Percentiles rank a stretch among this genome's conserved stretches.
Conservation (phyloP, 805 yeast species). For the Yarrowia deformans region DNA sequence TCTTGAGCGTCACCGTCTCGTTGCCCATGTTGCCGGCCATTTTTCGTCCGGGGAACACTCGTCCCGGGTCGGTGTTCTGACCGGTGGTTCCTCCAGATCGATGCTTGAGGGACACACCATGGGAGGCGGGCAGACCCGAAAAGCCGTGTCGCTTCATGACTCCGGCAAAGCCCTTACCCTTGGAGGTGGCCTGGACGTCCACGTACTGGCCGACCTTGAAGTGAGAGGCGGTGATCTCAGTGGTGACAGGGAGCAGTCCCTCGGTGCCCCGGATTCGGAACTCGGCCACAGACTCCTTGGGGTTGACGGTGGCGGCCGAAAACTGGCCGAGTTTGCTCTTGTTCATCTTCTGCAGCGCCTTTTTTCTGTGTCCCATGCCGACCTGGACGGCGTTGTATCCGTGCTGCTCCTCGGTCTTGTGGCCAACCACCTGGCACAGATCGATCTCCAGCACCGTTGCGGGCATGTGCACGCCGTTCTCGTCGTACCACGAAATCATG, state of each 20-base stretch:
- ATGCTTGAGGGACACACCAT: slow-evolving; percentile 93
- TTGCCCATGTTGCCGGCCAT: slow-evolving; percentile 99
- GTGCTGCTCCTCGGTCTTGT: slow-evolving; percentile 71
- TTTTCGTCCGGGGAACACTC: slow-evolving; percentile 94
- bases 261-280: slow-evolving; percentile 74
- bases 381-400: slow-evolving; percentile 83
- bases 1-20: slow-evolving; percentile 73
- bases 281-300: slow-evolving; percentile 77
- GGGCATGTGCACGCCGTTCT: slow-evolving; percentile 71
- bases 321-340: slow-evolving; percentile 77
- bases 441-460: slow-evolving; percentile 90
- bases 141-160: slow-evolving; percentile 96
- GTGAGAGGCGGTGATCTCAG: slow-evolving; percentile 80
- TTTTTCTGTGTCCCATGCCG: slow-evolving; percentile 76
- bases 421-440: slow-evolving; percentile 82
- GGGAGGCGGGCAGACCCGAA: slow-evolving; percentile 87
- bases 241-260: slow-evolving; percentile 78
- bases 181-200: slow-evolving; percentile 77
- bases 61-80: slow-evolving; percentile 93
- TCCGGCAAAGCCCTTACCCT: slow-evolving; percentile 98
- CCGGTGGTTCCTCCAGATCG: slow-evolving; percentile 98
- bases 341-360: slow-evolving; percentile 65
- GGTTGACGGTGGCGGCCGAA: slow-evolving; percentile 80
- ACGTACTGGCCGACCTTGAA: slow-evolving; percentile 84
- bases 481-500: slow-evolving; percentile 81